A percentile compares a stretch with the other conserved stretches of the same genome.
These are phyloP conservation scores for Salix purpurea DNA, from an alignment of 345 rosid species.

Conservation along the genomic window DNA sequence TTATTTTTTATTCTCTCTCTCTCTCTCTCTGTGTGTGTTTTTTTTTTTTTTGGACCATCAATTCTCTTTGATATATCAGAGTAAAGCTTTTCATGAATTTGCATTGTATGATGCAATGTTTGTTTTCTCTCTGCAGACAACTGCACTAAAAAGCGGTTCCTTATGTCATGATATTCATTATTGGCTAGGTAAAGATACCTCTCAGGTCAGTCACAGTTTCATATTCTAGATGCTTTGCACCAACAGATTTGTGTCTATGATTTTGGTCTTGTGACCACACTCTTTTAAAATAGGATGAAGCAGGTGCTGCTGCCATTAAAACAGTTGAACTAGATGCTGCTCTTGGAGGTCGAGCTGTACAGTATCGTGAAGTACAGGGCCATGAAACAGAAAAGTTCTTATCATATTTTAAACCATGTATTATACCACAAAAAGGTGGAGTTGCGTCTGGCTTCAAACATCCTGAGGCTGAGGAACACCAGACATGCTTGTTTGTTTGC, in stretches of 20 bases:
- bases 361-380: constrained; percentile 95
- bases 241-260: not conserved
- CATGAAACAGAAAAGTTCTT: constrained; percentile 92
- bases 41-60: not conserved
- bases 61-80: not conserved
- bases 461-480: constrained; percentile 69
- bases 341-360: constrained; percentile 98
- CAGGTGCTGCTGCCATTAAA: constrained; percentile 81
- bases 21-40: too few species aligned
- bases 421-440: constrained; percentile 96
- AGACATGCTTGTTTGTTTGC: constrained; percentile 77
- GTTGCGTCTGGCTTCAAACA: constrained; percentile 82
- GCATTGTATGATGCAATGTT: not conserved
- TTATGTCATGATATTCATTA: constrained; percentile 81
- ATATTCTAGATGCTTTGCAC: not conserved
- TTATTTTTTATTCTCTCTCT: not conserved
- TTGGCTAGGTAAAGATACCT: constrained; percentile 91
- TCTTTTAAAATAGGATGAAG: constrained; percentile 73
- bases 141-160: constrained; percentile 65
- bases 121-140: constrained; percentile 46
- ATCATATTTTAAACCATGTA: constrained; percentile 94
- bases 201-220: constrained; percentile 44
- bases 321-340: constrained; percentile 98
- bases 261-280: not conserved
- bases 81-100: not conserved